Percentiles rank a stretch among this genome's conserved stretches.
Conservation (phyloP, 2,329 filamentous ascomycete genomes). For the Cladosporium sp. region DNA sequence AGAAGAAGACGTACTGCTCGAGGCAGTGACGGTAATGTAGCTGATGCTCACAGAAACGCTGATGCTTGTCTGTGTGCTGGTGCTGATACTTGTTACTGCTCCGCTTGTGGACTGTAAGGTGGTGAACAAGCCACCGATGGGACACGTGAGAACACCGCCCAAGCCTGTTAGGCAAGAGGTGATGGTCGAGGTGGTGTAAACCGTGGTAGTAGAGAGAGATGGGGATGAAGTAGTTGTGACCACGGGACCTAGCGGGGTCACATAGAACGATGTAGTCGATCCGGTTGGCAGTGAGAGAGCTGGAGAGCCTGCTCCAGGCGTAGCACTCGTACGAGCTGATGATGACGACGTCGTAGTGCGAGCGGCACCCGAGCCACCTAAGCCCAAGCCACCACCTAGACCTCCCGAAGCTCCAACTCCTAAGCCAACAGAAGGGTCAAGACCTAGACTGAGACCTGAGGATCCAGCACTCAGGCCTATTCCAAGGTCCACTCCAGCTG, state of each 20-base stretch:
- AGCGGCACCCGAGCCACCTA: background rate
- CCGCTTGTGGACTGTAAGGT: conserved; percentile 12
- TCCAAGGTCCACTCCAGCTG: conserved; percentile 2
- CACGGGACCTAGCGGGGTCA: background rate
- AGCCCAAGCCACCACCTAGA: background rate
- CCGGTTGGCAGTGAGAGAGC: background rate
- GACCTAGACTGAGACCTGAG: conserved; percentile 13
- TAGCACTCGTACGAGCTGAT: conserved; percentile 1
- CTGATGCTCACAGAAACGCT: background rate
- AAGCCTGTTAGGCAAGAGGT: conserved; percentile 27
- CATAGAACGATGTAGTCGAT: background rate
- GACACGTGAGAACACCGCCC: conserved; percentile 21
- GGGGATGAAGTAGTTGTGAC: conserved; percentile 17
- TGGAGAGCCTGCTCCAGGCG: background rate
- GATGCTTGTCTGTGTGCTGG: background rate
- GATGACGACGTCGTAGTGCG: background rate
- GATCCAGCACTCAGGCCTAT: conserved; percentile 13
- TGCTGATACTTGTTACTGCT: conserved; percentile 11
- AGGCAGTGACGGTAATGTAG: background rate
- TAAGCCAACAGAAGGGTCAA: background rate
- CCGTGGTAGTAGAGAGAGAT: conserved; percentile 27
- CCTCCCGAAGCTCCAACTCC: conserved; percentile 5
- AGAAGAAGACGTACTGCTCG: background rate
- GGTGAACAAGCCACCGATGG: conserved; percentile 21
- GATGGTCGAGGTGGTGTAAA: conserved; percentile 28